A percentile compares a stretch with the other conserved stretches of the same genome.
These are phyloP conservation scores for Umbelopsis sp. DNA, from an alignment of 371 early-diverging fungal species.

Conservation along the genomic window DNA sequence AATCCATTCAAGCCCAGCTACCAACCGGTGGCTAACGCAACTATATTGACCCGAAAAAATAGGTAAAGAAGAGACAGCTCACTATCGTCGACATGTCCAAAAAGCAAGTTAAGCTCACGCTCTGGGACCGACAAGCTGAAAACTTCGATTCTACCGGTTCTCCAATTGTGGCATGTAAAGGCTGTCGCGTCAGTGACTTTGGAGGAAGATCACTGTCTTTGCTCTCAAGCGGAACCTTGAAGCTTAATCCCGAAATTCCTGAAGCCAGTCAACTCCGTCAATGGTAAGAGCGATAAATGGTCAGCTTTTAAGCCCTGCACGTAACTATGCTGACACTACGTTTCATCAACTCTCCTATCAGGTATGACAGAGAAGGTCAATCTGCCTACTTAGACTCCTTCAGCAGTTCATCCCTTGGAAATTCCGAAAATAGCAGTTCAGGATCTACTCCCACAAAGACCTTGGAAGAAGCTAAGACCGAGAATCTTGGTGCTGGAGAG, in stretches of 20 bases:
- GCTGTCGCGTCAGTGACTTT: slow-evolving; percentile 85
- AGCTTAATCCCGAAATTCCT: slow-evolving; percentile 82
- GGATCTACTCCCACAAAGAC: slow-evolving; percentile 48
- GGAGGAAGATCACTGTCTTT: slow-evolving; percentile 79
- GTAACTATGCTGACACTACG: not conserved
- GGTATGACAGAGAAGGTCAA: slow-evolving; percentile 29
- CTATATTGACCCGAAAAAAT: slow-evolving; percentile 19
- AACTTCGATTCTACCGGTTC: slow-evolving; percentile 51
- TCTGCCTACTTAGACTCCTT: slow-evolving; percentile 37
- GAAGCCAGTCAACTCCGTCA: slow-evolving; percentile 83
- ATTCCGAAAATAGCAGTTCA: slow-evolving; percentile 29
- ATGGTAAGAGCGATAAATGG: slow-evolving; percentile 71
- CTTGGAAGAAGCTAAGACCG: slow-evolving; percentile 69
- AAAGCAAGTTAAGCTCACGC: slow-evolving; percentile 76
- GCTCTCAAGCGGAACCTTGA: slow-evolving; percentile 52
- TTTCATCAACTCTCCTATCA: not conserved
- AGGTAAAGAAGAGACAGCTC: slow-evolving; percentile 86
- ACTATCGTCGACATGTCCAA: slow-evolving; percentile 79
- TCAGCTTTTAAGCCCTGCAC: slow-evolving; percentile 9
- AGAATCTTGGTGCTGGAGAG: slow-evolving; percentile 68
- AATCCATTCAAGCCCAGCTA: not conserved
- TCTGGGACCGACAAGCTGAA: slow-evolving; percentile 91
- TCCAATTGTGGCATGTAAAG: slow-evolving; percentile 85
- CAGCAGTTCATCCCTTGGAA: slow-evolving; percentile 31
- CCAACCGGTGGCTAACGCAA: not conserved